These are phyloP conservation scores for Plasmodium gallinaceum DNA, from an alignment of 169 alveolate species.

Conservation along the genomic window DNA sequence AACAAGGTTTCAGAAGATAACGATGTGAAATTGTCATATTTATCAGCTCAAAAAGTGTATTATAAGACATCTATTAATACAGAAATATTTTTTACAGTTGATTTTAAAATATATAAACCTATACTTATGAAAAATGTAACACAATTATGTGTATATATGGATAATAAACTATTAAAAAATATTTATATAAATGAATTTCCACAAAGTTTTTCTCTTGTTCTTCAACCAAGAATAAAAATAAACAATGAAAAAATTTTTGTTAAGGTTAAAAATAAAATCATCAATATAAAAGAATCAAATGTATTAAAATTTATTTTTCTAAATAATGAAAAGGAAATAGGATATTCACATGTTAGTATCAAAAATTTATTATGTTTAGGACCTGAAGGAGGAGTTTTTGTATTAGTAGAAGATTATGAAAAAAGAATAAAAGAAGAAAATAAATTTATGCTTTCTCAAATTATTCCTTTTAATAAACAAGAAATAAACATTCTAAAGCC, in stretches of 20 bases:
- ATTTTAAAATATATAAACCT: conserved; percentile 68
- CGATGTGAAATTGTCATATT: neutral
- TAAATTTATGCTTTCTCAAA: neutral
- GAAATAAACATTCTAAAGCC: conserved; percentile 43
- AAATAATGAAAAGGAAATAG: conserved; percentile 60
- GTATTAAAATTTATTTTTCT: conserved; percentile 42
- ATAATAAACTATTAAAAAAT: conserved; percentile 33
- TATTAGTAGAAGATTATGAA: conserved; percentile 25
- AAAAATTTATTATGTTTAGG: conserved; percentile 48
- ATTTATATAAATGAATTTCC: conserved; percentile 66
- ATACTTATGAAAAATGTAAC: conserved; percentile 49
- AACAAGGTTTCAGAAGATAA: neutral
- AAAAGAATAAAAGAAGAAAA: conserved; percentile 2
- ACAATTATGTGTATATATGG: conserved; percentile 29
- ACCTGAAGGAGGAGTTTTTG: conserved; percentile 56
- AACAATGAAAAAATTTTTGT: conserved; percentile 22
- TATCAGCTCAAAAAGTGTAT: neutral
- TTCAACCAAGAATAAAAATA: conserved; percentile 33
- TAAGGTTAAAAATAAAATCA: conserved; percentile 59
- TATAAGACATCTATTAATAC: neutral
- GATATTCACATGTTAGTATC: conserved; percentile 59
- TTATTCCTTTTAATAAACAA: conserved; percentile 43
- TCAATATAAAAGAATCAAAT: conserved; percentile 43
- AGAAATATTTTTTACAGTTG: conserved; percentile 27
- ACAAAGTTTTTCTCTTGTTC: conserved; percentile 52